Evolutionary conservation across 306 rosid genomes (phyloP).

Genomic region (Trifolium fragiferum): DNA sequence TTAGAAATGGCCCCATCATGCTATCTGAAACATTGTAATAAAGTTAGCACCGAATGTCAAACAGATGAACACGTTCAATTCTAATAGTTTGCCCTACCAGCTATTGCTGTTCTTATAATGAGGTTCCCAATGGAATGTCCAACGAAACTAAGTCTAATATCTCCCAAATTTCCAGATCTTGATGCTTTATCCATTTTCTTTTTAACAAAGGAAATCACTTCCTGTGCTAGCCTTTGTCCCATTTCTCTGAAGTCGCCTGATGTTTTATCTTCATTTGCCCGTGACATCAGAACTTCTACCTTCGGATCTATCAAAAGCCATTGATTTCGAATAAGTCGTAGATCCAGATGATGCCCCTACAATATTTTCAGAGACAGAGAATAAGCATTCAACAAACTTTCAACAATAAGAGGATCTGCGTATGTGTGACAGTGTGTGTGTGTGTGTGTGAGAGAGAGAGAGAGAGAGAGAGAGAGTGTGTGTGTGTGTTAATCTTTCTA

Average conservation of each 20-base stretch:
- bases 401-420: neutral
- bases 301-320: conserved; percentile 88
- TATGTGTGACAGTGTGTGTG: too few relatives aligned
- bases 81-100: conserved; percentile 52
- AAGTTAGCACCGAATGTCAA: conserved; percentile 40
- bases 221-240: conserved; percentile 88
- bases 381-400: conserved; percentile 13
- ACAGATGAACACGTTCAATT: conserved; percentile 33
- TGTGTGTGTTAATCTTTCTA: neutral
- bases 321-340: conserved; percentile 87
- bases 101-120: conserved; percentile 81
- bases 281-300: conserved; percentile 82
- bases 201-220: conserved; percentile 74
- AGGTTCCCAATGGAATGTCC: conserved; percentile 94
- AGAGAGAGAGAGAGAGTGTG: too few relatives aligned
- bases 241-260: conserved; percentile 94
- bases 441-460: too few relatives aligned
- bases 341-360: conserved; percentile 92
- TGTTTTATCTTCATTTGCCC: conserved; percentile 84
- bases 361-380: conserved; percentile 28
- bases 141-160: conserved; percentile 77
- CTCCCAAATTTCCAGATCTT: conserved; percentile 59
- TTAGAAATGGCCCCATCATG: conserved; percentile 80
- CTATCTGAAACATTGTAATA: conserved; percentile 55
- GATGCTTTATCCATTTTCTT: conserved; percentile 78